Evolutionary conservation across 441 rosid species (phyloP).

Genomic region (Omphalea diandra): DNA sequence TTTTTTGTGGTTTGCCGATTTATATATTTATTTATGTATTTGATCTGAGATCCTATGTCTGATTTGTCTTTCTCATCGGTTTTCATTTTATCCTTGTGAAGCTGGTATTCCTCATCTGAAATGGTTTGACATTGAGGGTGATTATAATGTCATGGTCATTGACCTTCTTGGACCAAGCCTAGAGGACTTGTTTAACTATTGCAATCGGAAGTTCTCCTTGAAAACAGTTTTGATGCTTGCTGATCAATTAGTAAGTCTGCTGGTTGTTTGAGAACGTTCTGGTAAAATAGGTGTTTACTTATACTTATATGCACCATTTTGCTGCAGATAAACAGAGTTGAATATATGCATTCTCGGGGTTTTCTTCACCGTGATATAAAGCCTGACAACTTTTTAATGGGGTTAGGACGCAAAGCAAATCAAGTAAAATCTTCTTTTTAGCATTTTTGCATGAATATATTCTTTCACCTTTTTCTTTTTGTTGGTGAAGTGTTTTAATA

Average conservation of each 20-base stretch:
- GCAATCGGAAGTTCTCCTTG: conserved; percentile 79
- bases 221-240: conserved; percentile 99
- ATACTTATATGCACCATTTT: not conserved
- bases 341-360: conserved; percentile 92
- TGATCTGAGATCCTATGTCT: not conserved
- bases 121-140: conserved; percentile 94
- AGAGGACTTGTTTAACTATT: conserved; percentile 92
- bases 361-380: conserved; percentile 99
- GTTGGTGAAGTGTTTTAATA: not conserved
- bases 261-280: conserved; percentile 16
- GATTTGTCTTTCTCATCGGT: conserved; percentile 7
- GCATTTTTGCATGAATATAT: not conserved
- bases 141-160: conserved; percentile 90
- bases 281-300: conserved; percentile 7
- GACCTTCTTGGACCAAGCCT: conserved; percentile 97
- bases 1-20: not conserved
- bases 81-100: conserved; percentile 29
- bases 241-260: conserved; percentile 75
- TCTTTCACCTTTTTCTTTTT: not conserved
- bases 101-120: conserved; percentile 92
- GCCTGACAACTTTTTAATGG: conserved; percentile 99
- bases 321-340: conserved; percentile 86
- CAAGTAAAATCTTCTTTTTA: conserved; percentile 49
- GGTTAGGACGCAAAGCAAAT: conserved; percentile 95
- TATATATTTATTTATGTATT: not conserved